Percentiles rank a stretch among this genome's conserved stretches.
These are phyloP conservation scores for Aspergillus cejpii DNA, from an alignment of 2,329 filamentous ascomycete genomes.

Conservation along the genomic window DNA sequence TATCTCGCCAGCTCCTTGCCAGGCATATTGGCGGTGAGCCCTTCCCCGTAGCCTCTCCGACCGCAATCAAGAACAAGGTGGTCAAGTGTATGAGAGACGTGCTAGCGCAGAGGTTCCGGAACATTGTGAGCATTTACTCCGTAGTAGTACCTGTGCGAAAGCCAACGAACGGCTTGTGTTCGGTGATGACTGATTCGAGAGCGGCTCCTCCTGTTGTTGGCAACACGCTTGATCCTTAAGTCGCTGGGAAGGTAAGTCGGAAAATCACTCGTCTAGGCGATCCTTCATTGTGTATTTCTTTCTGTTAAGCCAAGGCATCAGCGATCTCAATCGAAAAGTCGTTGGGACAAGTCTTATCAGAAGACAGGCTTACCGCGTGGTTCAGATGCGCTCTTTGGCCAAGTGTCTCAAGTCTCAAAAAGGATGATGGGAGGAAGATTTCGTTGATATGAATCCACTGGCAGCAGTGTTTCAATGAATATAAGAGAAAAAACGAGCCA, in stretches of 20 bases:
- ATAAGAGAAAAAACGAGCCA: background rate
- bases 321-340: background rate
- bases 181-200: background rate
- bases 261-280: background rate
- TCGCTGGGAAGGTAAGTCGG: background rate
- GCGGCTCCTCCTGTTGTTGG: background rate
- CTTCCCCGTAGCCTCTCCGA: slow-evolving; percentile 8
- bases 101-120: slow-evolving; percentile 6
- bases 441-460: background rate
- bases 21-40: slow-evolving; percentile 17
- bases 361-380: background rate
- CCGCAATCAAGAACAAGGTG: slow-evolving; percentile 8
- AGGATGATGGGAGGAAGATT: background rate
- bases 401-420: slow-evolving; percentile 3
- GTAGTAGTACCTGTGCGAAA: too few relatives aligned
- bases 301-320: background rate
- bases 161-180: background rate
- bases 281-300: background rate
- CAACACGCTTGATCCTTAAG: background rate
- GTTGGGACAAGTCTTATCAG: background rate
- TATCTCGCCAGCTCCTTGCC: slow-evolving; percentile 12
- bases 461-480: background rate
- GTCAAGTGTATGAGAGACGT: slow-evolving; percentile 10
- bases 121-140: background rate
- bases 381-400: slow-evolving; percentile 3